A percentile compares a stretch with the other conserved stretches of the same genome.
Evolutionary conservation across 2,329 filamentous ascomycete species (phyloP).

Genomic region (Knufia petricola): DNA sequence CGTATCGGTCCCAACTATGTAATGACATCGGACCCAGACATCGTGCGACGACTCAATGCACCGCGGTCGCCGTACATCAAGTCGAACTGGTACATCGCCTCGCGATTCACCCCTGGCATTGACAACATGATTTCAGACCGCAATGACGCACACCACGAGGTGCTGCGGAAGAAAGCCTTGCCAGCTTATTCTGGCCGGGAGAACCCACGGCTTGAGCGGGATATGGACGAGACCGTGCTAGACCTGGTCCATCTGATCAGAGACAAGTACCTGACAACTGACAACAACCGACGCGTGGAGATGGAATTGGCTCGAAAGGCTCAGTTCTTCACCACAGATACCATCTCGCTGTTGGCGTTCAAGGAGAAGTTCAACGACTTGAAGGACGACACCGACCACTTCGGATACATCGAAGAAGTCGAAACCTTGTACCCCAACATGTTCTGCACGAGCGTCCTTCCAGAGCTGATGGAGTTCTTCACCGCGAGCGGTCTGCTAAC

Average conservation of each 20-base stretch:
- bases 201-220: constrained; percentile 8
- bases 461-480: constrained; percentile 9
- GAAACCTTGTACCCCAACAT: constrained; percentile 14
- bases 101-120: constrained; percentile 12
- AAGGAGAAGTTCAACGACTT: constrained; percentile 14
- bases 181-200: constrained; percentile 10
- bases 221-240: constrained; percentile 7
- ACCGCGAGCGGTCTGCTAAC: constrained; percentile 11
- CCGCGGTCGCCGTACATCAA: constrained; percentile 14
- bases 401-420: constrained; percentile 14
- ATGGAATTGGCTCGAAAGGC: constrained; percentile 14
- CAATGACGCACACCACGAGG: constrained; percentile 14
- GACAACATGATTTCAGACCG: constrained; percentile 15
- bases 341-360: constrained; percentile 14
- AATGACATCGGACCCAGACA: constrained; percentile 9
- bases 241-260: constrained; percentile 8
- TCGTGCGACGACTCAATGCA: constrained; percentile 15
- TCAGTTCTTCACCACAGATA: constrained; percentile 15
- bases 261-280: constrained; percentile 3
- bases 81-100: constrained; percentile 15
- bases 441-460: constrained; percentile 13
- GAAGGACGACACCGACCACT: constrained; percentile 13
- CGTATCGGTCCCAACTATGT: constrained; percentile 14
- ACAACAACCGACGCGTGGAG: background rate
- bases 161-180: constrained; percentile 13